Base-by-base conservation (phyloP, 2,329 filamentous ascomycete genomes). In the Monosporascus sp. region DNA sequence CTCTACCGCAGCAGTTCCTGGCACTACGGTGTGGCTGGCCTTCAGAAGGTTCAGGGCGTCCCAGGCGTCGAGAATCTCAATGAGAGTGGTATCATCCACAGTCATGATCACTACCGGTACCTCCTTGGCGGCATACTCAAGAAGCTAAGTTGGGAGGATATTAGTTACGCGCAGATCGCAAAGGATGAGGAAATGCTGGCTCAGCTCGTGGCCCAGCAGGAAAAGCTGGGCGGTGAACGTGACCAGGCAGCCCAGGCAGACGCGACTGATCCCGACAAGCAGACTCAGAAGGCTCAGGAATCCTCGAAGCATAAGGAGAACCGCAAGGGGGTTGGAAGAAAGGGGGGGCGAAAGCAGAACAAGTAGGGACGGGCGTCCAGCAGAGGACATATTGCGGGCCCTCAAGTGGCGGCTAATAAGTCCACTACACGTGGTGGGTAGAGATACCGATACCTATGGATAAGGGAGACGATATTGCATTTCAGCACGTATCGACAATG, bases 1-100 rank as follows among this genome's bases (percentile, higher is more conserved):
- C 75, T 97, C 39, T 96, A 93, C 68, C 85, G 93, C 49, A 89
- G 84, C 3, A 89, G 88, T 51, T 90, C 86, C 60, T 81, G 93
- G 48, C 86, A 94, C 58, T 86, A 88, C 55, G 92, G 93, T 2
- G 80, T 97, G 36, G 91, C 92, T 0, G 93, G 93, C 1, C 72
- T 97, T 18, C 88, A 96, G 67, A 79, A 81, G 17, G 81, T 94
- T 34, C 76, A 82, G 41, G 85, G 84, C 15, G 82, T 90, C 3
- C 74, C 77, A 49, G 78, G 79, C 39, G 74, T 86, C 51, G 86
- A 90, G 66, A 90, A 88, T 60, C 73, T 88, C 50, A 77, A 89
- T 57, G 80, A 85, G 25, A 85, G 81, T 55, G 78, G 84, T 51
- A 76, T 84, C 57, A 79, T 89, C 50, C 82, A 75, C 57, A 86